These are phyloP conservation scores for Suillus spraguei DNA, from an alignment of 768 basidiomycete species.

Conservation along the genomic window DNA sequence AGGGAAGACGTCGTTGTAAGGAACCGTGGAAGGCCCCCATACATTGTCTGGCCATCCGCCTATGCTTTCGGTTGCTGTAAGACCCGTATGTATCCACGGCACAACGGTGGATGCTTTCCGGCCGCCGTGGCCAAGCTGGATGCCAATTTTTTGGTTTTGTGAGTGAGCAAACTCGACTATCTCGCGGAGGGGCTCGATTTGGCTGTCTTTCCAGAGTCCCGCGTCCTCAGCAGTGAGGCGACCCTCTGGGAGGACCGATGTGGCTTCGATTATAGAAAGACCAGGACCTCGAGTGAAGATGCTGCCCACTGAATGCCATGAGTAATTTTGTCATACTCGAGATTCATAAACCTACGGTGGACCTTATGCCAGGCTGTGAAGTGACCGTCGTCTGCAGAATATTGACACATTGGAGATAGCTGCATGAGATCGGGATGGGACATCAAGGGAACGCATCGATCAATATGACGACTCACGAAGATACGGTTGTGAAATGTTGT, in stretches of 20 bases:
- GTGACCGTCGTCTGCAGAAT: slow-evolving; percentile 56
- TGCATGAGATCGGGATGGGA: slow-evolving; percentile 15
- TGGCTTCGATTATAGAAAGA: slow-evolving; percentile 65
- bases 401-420: slow-evolving; percentile 63
- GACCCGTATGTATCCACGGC: slow-evolving; percentile 55
- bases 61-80: slow-evolving; percentile 36
- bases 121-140: slow-evolving; percentile 79
- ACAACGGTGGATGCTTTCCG: slow-evolving; percentile 69
- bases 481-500: slow-evolving; percentile 58
- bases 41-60: slow-evolving; percentile 60
- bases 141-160: slow-evolving; percentile 67
- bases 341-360: slow-evolving; percentile 34
- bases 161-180: slow-evolving; percentile 75
- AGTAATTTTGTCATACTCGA: background rate
- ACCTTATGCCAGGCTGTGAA: slow-evolving; percentile 59
- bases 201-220: slow-evolving; percentile 67
- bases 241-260: slow-evolving; percentile 59
- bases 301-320: slow-evolving; percentile 44
- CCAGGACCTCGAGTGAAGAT: slow-evolving; percentile 58
- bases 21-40: slow-evolving; percentile 57
- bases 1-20: slow-evolving; percentile 45
- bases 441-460: background rate
- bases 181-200: slow-evolving; percentile 45
- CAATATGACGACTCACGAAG: slow-evolving; percentile 39
- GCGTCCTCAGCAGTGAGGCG: slow-evolving; percentile 68